Percentiles rank a stretch among this genome's conserved stretches.
These are phyloP conservation scores for Vanrija humicola DNA, from an alignment of 1,284 basidiomycete species.

Conservation along the genomic window DNA sequence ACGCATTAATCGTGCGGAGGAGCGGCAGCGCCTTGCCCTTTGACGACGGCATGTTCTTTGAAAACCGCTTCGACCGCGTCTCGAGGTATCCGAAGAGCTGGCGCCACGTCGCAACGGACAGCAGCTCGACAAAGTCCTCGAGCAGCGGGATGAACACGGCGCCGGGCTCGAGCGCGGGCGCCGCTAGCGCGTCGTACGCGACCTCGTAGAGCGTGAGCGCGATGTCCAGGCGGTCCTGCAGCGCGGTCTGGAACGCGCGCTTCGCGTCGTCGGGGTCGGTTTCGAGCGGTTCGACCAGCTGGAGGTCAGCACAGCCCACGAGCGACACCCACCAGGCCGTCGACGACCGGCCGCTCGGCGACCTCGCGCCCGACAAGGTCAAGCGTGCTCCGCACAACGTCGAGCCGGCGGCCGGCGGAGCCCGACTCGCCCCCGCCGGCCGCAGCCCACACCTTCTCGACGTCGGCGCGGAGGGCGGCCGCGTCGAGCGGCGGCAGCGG, in stretches of 20 bases:
- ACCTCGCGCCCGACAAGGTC: constrained; percentile 39
- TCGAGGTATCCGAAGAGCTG: constrained; percentile 40
- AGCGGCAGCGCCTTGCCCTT: constrained; percentile 44
- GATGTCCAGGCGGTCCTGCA: constrained; percentile 40
- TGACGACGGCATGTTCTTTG: constrained; percentile 43
- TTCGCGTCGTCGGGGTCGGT: constrained; percentile 6
- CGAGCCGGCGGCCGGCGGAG: constrained; percentile 12
- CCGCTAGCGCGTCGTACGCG: constrained; percentile 14
- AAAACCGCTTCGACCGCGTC: constrained; percentile 38
- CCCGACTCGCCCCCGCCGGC: background rate
- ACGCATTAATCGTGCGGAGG: constrained; percentile 41
- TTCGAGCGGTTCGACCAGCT: constrained; percentile 26
- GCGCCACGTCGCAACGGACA: constrained; percentile 38
- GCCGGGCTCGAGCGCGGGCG: constrained; percentile 36
- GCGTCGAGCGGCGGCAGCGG: background rate
- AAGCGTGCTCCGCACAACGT: constrained; percentile 28
- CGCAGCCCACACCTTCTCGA: background rate
- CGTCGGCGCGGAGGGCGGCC: background rate
- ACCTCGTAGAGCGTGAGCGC: constrained; percentile 39
- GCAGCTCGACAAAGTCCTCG: constrained; percentile 43
- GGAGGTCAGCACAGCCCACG: background rate
- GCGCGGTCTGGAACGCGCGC: constrained; percentile 23
- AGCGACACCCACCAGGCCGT: constrained; percentile 23
- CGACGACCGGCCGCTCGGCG: constrained; percentile 24
- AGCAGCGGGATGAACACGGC: constrained; percentile 41